Base-by-base conservation (phyloP, 1,284 basidiomycete genomes). In the Hymenochaete sp. region DNA sequence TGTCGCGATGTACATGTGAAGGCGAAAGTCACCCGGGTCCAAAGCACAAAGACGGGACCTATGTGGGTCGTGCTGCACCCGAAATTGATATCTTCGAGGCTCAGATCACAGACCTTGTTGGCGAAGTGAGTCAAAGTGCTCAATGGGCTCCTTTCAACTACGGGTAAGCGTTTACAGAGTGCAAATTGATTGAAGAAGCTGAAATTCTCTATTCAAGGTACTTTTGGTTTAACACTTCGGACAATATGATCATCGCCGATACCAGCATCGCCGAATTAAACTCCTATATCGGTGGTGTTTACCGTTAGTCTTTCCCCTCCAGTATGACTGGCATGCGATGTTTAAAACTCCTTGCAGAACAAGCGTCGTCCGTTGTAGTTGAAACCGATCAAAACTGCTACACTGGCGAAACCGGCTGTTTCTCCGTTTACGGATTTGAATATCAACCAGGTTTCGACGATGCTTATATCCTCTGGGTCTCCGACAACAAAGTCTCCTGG, bases 341-440 rank as follows among this genome's bases (percentile, higher is more conserved):
- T 11, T 18, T 41, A n/a, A 13, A 24, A 21, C 21, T 8, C 6
- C 14, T 27, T n/a, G 5, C 38, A 51, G 49, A 80, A 56, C 71
- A 77, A 56, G 73, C 78, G 0, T 61, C 59, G 2, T 62, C 61
- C 7, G 58, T 55, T 13, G 55, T 67, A 19, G 58, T 61, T 2
- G 47, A 53, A 16, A 67, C 66, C 2, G 58, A 71, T 49, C 64
- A 66, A 36, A 40, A 60, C 26, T 69, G 70, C 36, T 73, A 73
- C 51, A 63, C 67, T 47, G 44, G 61, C 18, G 63, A 63, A 5
- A 68, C 65, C 3, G 66, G 66, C 4, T 70, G 68, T 45, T 77
- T 65, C 56, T 67, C 72, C 2, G 57, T 70, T 2, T 85, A 83
- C 54, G 82, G 79, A 1, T 77, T 75, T 54, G 80, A 84, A 58